These are phyloP conservation scores for Pseudocercospora pini-densiflorae DNA, from an alignment of 2,329 filamentous ascomycete species.

Conservation along the genomic window DNA sequence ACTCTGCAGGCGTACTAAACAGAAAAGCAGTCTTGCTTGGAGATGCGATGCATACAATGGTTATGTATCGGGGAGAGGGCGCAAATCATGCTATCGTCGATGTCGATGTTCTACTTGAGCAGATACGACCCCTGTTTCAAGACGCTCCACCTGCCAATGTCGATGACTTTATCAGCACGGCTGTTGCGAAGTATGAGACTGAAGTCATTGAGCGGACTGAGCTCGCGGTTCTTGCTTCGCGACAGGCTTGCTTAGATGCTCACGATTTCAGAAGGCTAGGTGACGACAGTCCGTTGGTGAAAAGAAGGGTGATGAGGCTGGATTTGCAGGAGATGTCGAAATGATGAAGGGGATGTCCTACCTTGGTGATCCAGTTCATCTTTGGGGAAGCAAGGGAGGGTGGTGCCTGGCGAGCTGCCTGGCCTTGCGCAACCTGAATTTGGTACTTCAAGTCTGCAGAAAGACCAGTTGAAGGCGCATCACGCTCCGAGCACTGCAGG, in stretches of 20 bases:
- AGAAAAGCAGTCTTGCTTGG: constrained; percentile 45
- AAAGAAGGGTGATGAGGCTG: constrained; percentile 21
- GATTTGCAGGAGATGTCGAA: constrained; percentile 11
- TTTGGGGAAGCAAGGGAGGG: too few relatives aligned
- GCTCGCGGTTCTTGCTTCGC: constrained; percentile 28
- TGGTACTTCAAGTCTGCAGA: too few relatives aligned
- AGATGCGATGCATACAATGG: constrained; percentile 48
- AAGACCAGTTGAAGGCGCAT: too few relatives aligned
- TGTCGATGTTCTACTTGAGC: constrained; percentile 21
- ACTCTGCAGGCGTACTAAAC: neutral
- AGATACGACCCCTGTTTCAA: constrained; percentile 15
- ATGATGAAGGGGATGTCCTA: neutral
- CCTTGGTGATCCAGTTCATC: too few relatives aligned
- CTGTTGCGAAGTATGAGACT: constrained; percentile 21
- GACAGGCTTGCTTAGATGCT: constrained; percentile 31
- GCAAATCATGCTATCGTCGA: constrained; percentile 30
- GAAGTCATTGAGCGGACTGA: constrained; percentile 25
- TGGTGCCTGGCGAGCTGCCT: too few relatives aligned
- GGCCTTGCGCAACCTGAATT: too few relatives aligned
- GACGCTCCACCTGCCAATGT: neutral
- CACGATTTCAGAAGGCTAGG: constrained; percentile 25
- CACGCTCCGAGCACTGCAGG: too few relatives aligned
- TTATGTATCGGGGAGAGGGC: constrained; percentile 32
- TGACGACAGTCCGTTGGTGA: constrained; percentile 26
- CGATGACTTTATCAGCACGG: constrained; percentile 11